Evolutionary conservation across 345 rosid species (phyloP).

Genomic region (Corchorus olitorius): DNA sequence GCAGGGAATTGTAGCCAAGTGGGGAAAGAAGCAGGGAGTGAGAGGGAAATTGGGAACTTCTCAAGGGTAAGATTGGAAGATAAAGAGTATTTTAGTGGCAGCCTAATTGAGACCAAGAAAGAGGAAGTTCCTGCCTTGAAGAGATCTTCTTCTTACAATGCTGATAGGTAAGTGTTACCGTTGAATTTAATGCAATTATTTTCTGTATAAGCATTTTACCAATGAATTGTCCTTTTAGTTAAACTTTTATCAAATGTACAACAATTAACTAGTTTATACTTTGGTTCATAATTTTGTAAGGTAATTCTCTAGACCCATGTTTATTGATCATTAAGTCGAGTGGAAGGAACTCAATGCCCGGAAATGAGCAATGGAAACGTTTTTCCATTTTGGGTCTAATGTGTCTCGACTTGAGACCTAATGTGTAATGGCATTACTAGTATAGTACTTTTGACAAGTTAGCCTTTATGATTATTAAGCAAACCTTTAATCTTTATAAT

Average conservation of each 20-base stretch:
- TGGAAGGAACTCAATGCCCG: too few relatives aligned
- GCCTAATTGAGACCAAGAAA: conserved; percentile 81
- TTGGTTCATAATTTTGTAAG: too few relatives aligned
- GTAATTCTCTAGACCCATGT: too few relatives aligned
- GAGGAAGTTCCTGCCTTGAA: conserved; percentile 56
- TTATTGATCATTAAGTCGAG: too few relatives aligned
- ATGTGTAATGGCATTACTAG: too few relatives aligned
- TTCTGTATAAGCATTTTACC: background rate
- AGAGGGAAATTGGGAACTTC: conserved; percentile 37
- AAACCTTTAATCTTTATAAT: background rate
- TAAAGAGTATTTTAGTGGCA: conserved; percentile 91
- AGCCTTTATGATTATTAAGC: background rate
- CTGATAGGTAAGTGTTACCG: conserved; percentile 54
- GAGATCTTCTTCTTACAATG: conserved; percentile 82
- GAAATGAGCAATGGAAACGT: too few relatives aligned
- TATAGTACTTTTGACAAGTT: background rate
- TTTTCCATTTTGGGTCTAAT: too few relatives aligned
- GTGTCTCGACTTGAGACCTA: too few relatives aligned
- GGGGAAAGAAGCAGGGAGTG: conserved; percentile 35
- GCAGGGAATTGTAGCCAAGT: conserved; percentile 29
- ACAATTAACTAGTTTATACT: too few relatives aligned
- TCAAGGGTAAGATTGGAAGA: conserved; percentile 71
- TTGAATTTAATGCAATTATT: background rate
- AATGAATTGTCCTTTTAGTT: background rate
- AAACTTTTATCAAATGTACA: background rate